Base-by-base conservation (phyloP, 1,139 yeast genomes). In the Candida freyschussii region DNA sequence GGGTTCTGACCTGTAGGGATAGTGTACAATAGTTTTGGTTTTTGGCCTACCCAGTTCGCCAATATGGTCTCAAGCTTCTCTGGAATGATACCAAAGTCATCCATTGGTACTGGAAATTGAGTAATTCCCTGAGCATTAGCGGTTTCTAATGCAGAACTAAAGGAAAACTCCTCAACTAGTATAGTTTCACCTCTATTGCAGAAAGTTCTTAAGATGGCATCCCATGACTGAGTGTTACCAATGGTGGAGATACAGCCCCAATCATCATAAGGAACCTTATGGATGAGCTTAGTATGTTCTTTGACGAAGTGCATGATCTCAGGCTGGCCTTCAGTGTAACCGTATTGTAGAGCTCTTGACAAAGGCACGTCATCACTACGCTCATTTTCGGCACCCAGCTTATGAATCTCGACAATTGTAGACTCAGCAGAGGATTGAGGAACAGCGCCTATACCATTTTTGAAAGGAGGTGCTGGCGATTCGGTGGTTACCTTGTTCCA, bases 1-100 rank as follows among this genome's bases (percentile, higher is more conserved):
- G 96, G 96, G 69, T 87, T 87, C 65, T 87, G 96, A 36, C 96
- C 96, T 16, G 96, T 87, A 44, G 87, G 78, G 49, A 87, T 84
- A 28, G 89, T 79, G 71, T 87, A 87, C 46, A 87, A 69, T 36
- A 87, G 65, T 58, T 79, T 84, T 42, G 94, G 94, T 58, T 70
- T 73, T 56, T 56, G 48, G 9, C 76, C 75, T 15, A 69, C 72
- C 96, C 96, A 87, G 47, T 68, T 65, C 40, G 65, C 70, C 52
- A 87, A 70, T 41, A 75, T 62, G 29, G 62, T 59, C n/a, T 67
- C 86, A 37, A 87, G 66, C 27, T 72, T 71, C 36, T 78, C 82
- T 17, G 96, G 95, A 33, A 83, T 55, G 34, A 87, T 69, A 44
- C 96, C 96, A 46, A 70, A 71, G 28, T 72, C 69, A 54, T 87